phyloP scores from a whole-genome alignment of 139 green algal species.

The Coccomyxa sp. region DNA sequence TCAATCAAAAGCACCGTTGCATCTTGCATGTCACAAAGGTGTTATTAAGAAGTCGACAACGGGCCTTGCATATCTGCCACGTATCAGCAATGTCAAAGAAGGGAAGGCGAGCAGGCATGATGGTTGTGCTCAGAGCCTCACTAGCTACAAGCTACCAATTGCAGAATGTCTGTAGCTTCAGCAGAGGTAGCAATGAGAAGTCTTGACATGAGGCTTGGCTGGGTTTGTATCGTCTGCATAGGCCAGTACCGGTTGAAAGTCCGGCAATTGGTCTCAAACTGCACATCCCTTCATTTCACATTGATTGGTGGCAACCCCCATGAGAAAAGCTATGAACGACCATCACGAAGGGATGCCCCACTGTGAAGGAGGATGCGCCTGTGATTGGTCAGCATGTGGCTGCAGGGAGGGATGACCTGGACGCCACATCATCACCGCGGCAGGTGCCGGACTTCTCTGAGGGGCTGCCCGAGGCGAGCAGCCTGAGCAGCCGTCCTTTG shows the following conservation, averaged over 20 bases:
- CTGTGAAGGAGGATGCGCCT: neutral
- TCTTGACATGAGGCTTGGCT: no score
- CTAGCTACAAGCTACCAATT: no score
- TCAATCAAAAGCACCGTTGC: no score
- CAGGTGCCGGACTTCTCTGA: slow-evolving; percentile 32
- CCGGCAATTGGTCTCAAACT: no score
- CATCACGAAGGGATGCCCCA: neutral
- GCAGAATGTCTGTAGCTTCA: no score
- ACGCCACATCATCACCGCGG: slow-evolving; percentile 59
- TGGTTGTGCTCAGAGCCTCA: no score
- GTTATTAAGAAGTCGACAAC: neutral
- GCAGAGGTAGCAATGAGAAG: no score
- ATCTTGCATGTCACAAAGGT: neutral
- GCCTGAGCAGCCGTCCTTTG: slow-evolving; percentile 54
- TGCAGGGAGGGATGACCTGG: slow-evolving; percentile 52
- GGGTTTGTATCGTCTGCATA: no score
- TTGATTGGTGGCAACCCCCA: neutral
- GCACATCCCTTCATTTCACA: neutral
- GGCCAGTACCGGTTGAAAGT: no score
- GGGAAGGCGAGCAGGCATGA: no score
- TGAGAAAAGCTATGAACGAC: neutral
- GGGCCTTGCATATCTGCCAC: no score
- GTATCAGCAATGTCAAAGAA: no score
- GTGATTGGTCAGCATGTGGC: neutral
- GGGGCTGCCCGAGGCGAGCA: slow-evolving; percentile 34